Evolutionary conservation across 139 green algal genomes (phyloP).

Genomic region (Astrephomene gubernaculifera): DNA sequence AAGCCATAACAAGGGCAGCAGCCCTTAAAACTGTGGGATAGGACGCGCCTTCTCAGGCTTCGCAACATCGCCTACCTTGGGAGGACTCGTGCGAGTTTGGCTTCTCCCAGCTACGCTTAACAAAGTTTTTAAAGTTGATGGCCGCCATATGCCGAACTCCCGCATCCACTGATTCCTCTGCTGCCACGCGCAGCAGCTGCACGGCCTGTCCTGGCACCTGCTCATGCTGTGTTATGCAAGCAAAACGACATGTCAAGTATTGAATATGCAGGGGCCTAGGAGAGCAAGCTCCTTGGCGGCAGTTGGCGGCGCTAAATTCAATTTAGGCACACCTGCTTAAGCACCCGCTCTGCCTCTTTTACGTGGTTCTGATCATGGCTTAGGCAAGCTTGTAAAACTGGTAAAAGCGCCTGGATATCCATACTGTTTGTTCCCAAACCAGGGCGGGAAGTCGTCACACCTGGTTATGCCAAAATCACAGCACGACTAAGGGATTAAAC

Average conservation of each 20-base stretch:
- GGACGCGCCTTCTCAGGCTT: background rate
- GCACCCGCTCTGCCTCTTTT: constrained; percentile 73
- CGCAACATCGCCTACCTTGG: background rate
- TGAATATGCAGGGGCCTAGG: no score
- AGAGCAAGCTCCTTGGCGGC: background rate
- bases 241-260: background rate
- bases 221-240: constrained; percentile 82
- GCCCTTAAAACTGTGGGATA: no score
- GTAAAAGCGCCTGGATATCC: constrained; percentile 73
- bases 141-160: constrained; percentile 88
- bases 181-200: constrained; percentile 86
- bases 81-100: constrained; percentile 18
- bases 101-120: constrained; percentile 85
- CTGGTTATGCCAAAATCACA: no score
- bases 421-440: constrained; percentile 60
- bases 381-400: constrained; percentile 72
- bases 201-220: constrained; percentile 72
- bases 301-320: background rate
- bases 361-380: constrained; percentile 69
- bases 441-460: no score
- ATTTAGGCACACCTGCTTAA: constrained; percentile 75
- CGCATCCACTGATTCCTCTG: constrained; percentile 76
- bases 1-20: no score
- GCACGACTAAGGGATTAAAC: no score
- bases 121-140: constrained; percentile 96